Conservation (phyloP, 164 flowering plant species). For the Umbellularia californica region DNA sequence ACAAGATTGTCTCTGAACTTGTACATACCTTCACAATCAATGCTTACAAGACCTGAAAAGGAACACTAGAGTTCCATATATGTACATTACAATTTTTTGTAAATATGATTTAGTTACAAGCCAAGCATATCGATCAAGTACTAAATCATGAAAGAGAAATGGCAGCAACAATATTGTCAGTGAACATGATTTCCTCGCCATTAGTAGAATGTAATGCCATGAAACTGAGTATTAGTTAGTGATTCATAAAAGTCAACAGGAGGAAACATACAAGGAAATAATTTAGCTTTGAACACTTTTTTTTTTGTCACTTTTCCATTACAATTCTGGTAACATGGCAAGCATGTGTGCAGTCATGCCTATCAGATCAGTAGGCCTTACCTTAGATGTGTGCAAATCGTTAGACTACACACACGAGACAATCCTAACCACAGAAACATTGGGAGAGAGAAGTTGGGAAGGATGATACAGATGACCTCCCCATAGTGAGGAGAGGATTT, state of each 20-base stretch:
- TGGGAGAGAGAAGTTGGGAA: too few species aligned
- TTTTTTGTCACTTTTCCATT: background rate
- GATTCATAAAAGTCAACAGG: background rate
- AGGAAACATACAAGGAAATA: background rate
- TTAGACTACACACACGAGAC: too few species aligned
- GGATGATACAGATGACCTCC: too few species aligned
- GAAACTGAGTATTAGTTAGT: background rate
- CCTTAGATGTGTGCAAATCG: background rate
- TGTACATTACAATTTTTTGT: background rate
- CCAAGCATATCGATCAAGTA: background rate
- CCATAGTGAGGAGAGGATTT: too few species aligned
- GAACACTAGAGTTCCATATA: background rate
- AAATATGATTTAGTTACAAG: background rate
- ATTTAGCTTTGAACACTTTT: background rate
- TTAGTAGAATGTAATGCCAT: background rate
- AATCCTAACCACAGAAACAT: too few species aligned
- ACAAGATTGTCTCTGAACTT: conserved; percentile 79
- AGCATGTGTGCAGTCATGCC: too few species aligned
- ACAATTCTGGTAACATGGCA: background rate
- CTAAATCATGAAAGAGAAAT: background rate
- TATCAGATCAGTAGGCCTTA: too few species aligned
- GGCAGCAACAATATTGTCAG: background rate
- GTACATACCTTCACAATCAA: conserved; percentile 79
- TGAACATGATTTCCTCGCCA: background rate
- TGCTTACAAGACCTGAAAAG: conserved; percentile 82